Percentiles rank a stretch among this genome's conserved stretches.
phyloP scores from a whole-genome alignment of 768 basidiomycete genomes.

The Boletellus ananas region DNA sequence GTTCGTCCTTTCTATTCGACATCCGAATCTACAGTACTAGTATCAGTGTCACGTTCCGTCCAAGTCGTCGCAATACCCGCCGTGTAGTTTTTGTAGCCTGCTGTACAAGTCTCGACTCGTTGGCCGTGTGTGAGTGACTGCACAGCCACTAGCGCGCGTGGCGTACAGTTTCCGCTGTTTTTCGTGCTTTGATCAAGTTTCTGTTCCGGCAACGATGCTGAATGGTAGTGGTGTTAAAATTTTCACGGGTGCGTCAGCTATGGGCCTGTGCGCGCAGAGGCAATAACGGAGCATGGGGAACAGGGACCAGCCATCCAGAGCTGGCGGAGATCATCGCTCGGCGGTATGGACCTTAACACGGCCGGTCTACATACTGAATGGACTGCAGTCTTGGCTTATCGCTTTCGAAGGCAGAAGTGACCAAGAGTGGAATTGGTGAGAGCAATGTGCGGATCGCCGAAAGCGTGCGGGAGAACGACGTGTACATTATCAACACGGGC shows the following conservation, averaged over 20 bases:
- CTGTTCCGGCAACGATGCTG: constrained; percentile 38
- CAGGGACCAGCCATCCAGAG: constrained; percentile 94
- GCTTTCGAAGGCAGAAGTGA: constrained; percentile 83
- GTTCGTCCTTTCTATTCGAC: constrained; percentile 14
- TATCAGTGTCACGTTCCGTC: constrained; percentile 27
- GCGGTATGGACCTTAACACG: constrained; percentile 50
- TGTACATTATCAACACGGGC: constrained; percentile 96
- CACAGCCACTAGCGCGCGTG: constrained; percentile 21
- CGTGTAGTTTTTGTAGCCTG: constrained; percentile 35
- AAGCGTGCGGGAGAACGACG: constrained; percentile 96
- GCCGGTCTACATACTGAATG: constrained; percentile 22
- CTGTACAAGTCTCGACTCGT: constrained; percentile 7
- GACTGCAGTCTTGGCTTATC: constrained; percentile 77
- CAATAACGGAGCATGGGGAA: constrained; percentile 1
- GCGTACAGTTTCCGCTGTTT: constrained; percentile 11
- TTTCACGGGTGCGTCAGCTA: constrained; percentile 47
- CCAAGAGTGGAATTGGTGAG: constrained; percentile 87
- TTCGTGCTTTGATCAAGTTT: constrained; percentile 13
- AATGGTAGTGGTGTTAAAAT: constrained; percentile 57
- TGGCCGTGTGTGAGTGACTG: neutral
- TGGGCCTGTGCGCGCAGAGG: neutral
- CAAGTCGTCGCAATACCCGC: constrained; percentile 32
- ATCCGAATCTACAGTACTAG: constrained; percentile 29
- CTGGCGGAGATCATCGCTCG: constrained; percentile 90
- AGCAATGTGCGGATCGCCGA: constrained; percentile 89